Percentiles rank a stretch among this genome's conserved stretches.
These are phyloP conservation scores for Diplotaxis tenuifolia DNA, from an alignment of 345 rosid genomes.

Conservation along the genomic window DNA sequence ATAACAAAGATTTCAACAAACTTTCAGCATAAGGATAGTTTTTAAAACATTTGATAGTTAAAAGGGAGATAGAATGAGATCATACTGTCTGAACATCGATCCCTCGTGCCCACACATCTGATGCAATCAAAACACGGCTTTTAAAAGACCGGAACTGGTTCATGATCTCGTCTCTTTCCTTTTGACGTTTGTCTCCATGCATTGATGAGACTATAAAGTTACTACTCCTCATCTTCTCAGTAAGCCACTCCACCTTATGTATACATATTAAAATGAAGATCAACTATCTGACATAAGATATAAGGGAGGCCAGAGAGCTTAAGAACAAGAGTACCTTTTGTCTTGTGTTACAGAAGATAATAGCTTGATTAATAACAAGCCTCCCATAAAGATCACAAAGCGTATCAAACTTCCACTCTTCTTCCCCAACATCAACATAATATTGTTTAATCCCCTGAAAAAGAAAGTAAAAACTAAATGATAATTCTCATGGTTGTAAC, in stretches of 20 bases:
- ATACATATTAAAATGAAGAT: neutral
- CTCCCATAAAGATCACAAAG: constrained; percentile 93
- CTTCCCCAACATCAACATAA: constrained; percentile 85
- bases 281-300: neutral
- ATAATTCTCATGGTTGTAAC: neutral
- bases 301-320: neutral
- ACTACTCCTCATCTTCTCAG: constrained; percentile 85
- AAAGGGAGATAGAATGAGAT: neutral
- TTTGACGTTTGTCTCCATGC: constrained; percentile 99
- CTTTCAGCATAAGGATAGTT: neutral
- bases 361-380: constrained; percentile 69
- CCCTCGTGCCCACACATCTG: constrained; percentile 99
- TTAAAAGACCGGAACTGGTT: constrained; percentile 69
- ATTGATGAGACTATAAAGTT: constrained; percentile 92
- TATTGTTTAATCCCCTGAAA: constrained; percentile 85
- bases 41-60: neutral
- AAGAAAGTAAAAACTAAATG: neutral
- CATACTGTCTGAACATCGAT: constrained; percentile 93
- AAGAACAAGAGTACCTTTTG: constrained; percentile 53
- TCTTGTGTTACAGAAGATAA: constrained; percentile 95
- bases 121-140: constrained; percentile 86
- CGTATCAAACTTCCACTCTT: constrained; percentile 98
- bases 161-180: constrained; percentile 94
- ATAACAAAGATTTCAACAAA: neutral
- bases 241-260: constrained; percentile 94